A percentile compares a stretch with the other conserved stretches of the same genome.
Evolutionary conservation across 345 rosid species (phyloP).

Genomic region (Citrus reticulata): DNA sequence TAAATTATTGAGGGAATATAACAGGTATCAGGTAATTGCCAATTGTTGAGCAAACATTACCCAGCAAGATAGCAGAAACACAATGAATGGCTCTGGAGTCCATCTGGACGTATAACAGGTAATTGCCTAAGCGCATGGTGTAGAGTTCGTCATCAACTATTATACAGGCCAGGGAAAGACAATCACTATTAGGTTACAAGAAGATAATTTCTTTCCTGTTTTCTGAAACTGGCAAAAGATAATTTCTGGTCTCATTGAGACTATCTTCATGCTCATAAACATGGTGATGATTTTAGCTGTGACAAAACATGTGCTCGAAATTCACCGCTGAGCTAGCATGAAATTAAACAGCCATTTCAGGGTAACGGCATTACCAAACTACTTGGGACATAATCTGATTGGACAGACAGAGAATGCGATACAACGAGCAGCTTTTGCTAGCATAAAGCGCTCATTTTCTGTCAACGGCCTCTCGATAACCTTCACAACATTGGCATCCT

Average conservation of each 20-base stretch:
- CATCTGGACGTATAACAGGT: not conserved
- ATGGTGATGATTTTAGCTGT: not conserved
- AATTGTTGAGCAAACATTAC: not conserved
- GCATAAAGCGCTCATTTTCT: constrained; percentile 80
- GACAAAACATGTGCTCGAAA: not conserved
- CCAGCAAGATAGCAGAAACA: not conserved
- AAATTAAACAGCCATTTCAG: not conserved
- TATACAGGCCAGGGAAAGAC: not conserved
- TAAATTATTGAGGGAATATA: too few relatives aligned
- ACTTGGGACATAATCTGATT: constrained; percentile 70
- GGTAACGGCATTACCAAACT: constrained; percentile 1
- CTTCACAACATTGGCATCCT: constrained; percentile 82
- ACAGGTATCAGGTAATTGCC: not conserved
- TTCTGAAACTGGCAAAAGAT: not conserved
- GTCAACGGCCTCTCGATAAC: constrained; percentile 89
- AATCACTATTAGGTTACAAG: not conserved
- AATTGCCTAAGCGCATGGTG: not conserved
- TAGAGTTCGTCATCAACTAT: not conserved
- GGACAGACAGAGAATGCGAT: constrained; percentile 86
- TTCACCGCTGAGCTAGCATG: not conserved
- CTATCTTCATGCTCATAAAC: not conserved
- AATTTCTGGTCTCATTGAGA: not conserved
- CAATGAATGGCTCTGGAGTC: not conserved
- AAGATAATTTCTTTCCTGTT: not conserved
- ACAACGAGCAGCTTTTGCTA: constrained; percentile 94